Base-by-base conservation (phyloP, 805 yeast species). In the Candida morakotiae region DNA sequence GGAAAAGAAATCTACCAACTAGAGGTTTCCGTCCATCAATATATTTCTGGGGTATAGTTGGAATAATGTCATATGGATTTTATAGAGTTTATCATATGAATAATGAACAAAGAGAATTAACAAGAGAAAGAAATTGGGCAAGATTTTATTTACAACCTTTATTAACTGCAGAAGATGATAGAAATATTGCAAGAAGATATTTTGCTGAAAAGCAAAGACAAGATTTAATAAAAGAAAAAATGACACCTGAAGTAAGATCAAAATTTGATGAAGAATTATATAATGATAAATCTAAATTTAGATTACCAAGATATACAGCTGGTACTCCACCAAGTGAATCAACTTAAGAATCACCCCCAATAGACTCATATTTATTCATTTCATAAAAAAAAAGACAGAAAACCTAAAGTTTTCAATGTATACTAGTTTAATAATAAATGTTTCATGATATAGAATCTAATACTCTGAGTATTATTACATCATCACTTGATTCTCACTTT, bases 1-100 rank as follows among this genome's bases (percentile, higher is more conserved):
- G 95, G 95, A 83, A 82, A 65, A 77, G 95, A 58, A 82, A 86
- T 60, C 64, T 87, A 34, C 95, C 95, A 17, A 67, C 91, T 2
- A 71, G 95, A 48, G 95, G 95, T 2, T 86, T 86, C 66, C 69
- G 91, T 40, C 93, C 94, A 11, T 65, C 77, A 29, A 69, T 84
- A 30, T 86, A 82, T 67, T 71, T 86, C 42, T 77, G 76, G 55
- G 76, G 81, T 25, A 58, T 85, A 42, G 67, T 77, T 28, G 84
- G 77, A 8, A 53, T 81, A 55, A 74, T 85, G 57, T 70, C 78
- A 3, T 83, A 79, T 54, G 94, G 95, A 9, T 83, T 82, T 67
- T 83, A 81, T 61, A 67, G 72, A 48, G 69, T 77, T 40, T 71
- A 73, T 49, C 66, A 73, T 43, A 88, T 87, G 28, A 82, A 81